These are phyloP conservation scores for Acacia concinna DNA, from an alignment of 331 rosid genomes.

Conservation along the genomic window DNA sequence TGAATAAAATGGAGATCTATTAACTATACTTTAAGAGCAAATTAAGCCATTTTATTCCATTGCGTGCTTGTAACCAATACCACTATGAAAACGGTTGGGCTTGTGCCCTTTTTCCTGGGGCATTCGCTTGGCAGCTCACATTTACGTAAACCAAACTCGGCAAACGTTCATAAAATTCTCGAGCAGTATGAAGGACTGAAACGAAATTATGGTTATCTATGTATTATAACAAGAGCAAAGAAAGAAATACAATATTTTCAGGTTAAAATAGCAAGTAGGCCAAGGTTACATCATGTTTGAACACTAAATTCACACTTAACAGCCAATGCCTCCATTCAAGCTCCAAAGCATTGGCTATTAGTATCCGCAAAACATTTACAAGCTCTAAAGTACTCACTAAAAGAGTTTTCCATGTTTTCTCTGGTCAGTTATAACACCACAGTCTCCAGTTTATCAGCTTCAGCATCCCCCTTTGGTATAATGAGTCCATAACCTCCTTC, in stretches of 20 bases:
- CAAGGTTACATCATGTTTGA: conserved; percentile 22
- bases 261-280: conserved; percentile 23
- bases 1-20: neutral
- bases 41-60: neutral
- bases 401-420: conserved; percentile 40
- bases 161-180: neutral
- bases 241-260: conserved; percentile 10
- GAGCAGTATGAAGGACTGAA: neutral
- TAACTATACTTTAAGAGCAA: neutral
- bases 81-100: conserved; percentile 1
- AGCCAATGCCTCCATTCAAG: conserved; percentile 21
- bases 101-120: neutral
- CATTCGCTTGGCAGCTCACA: conserved; percentile 8
- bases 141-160: conserved; percentile 13
- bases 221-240: conserved; percentile 1
- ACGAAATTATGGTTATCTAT: conserved; percentile 1
- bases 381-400: conserved; percentile 29
- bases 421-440: conserved; percentile 40
- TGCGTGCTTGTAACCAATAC: neutral
- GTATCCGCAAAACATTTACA: conserved; percentile 30
- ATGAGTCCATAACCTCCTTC: conserved; percentile 90
- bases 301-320: conserved; percentile 27
- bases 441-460: conserved; percentile 48
- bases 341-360: conserved; percentile 20
- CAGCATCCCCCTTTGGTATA: conserved; percentile 68